These are phyloP conservation scores for Kazachstania sp. DNA, from an alignment of 1,139 yeast species.

Conservation along the genomic window DNA sequence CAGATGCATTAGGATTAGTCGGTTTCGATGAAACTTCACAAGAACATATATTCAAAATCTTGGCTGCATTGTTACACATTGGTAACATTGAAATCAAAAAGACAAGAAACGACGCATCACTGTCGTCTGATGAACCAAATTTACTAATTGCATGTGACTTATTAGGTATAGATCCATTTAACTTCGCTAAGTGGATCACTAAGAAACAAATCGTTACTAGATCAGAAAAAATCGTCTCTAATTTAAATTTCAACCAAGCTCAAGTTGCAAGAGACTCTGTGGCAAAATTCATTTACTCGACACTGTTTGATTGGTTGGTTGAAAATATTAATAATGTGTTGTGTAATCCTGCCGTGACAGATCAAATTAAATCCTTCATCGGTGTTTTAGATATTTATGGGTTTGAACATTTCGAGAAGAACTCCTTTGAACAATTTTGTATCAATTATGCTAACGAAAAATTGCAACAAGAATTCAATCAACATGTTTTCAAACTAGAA, in stretches of 20 bases:
- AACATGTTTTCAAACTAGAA: slow-evolving; percentile 92
- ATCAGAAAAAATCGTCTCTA: slow-evolving; percentile 83
- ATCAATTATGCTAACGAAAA: slow-evolving; percentile 97
- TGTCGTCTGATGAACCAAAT: slow-evolving; percentile 82
- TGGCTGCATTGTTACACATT: slow-evolving; percentile 86
- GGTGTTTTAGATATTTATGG: slow-evolving; percentile 98
- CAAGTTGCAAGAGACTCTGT: slow-evolving; percentile 92
- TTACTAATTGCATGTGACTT: slow-evolving; percentile 77
- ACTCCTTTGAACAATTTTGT: slow-evolving; percentile 96
- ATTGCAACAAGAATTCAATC: slow-evolving; percentile 94
- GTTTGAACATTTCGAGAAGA: slow-evolving; percentile 89
- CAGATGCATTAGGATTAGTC: slow-evolving; percentile 68
- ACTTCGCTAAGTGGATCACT: slow-evolving; percentile 85
- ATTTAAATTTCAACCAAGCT: slow-evolving; percentile 78
- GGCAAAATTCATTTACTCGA: slow-evolving; percentile 87
- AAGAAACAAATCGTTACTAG: slow-evolving; percentile 90
- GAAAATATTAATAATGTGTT: slow-evolving; percentile 73
- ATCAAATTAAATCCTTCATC: slow-evolving; percentile 62
- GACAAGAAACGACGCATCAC: slow-evolving; percentile 75
- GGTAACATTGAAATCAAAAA: slow-evolving; percentile 91
- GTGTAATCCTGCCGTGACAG: slow-evolving; percentile 63
- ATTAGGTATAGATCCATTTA: slow-evolving; percentile 66
- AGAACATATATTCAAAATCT: slow-evolving; percentile 60
- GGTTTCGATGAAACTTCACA: slow-evolving; percentile 63
- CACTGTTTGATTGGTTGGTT: slow-evolving; percentile 95